Conservation (phyloP, 768 basidiomycete species). For the Rhodocollybia butyracea region DNA sequence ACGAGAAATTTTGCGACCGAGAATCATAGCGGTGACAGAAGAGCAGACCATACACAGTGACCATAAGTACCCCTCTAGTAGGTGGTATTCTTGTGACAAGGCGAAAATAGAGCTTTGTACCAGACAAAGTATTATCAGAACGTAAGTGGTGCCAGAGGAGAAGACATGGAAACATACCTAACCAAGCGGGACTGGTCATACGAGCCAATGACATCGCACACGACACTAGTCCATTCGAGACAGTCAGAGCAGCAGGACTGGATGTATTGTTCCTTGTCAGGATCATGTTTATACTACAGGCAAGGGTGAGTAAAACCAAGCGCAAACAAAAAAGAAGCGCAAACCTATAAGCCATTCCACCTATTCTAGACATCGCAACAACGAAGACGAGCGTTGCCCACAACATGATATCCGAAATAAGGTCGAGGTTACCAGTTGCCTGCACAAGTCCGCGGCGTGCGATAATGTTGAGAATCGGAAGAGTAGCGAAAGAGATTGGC, state of each 20-base stretch:
- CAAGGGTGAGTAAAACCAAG: too few relatives aligned
- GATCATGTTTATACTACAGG: conserved; percentile 56
- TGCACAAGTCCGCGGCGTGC: neutral
- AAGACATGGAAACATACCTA: conserved; percentile 32
- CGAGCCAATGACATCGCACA: conserved; percentile 57
- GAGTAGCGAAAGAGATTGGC: conserved; percentile 42
- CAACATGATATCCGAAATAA: neutral
- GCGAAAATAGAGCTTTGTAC: conserved; percentile 50
- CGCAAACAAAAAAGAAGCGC: neutral
- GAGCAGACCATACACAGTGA: conserved; percentile 29
- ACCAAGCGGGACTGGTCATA: conserved; percentile 58
- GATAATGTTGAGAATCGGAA: conserved; percentile 33
- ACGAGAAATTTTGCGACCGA: neutral
- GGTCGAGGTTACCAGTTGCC: neutral
- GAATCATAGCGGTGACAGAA: neutral
- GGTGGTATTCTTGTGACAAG: conserved; percentile 42
- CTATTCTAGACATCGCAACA: neutral
- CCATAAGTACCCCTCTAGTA: conserved; percentile 59
- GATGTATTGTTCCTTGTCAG: conserved; percentile 53
- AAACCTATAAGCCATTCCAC: neutral
- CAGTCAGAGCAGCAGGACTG: conserved; percentile 43
- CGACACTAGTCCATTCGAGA: conserved; percentile 40
- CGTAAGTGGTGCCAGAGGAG: neutral
- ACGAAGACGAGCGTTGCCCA: neutral
- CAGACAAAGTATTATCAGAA: neutral